Percentiles rank a stretch among this genome's conserved stretches.
Conservation (phyloP, 1,284 basidiomycete genomes). For the Ustilago trichophora region DNA sequence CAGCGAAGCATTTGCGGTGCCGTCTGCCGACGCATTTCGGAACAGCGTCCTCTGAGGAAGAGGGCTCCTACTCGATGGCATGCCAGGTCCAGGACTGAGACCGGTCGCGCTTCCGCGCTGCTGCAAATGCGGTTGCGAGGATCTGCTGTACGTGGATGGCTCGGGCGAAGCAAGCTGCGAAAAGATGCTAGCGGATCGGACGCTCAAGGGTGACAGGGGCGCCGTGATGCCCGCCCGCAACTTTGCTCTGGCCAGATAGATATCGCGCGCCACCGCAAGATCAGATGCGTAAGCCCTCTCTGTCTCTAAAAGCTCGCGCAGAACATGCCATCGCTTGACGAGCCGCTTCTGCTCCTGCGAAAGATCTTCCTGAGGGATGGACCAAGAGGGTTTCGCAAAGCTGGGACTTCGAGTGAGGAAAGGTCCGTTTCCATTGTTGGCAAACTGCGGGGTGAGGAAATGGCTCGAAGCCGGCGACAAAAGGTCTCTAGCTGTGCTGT, state of each 20-base stretch:
- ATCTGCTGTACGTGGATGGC: slow-evolving; percentile 9
- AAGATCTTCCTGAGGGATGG: slow-evolving; percentile 37
- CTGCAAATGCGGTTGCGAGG: slow-evolving; percentile 29
- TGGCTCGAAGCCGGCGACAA: slow-evolving; percentile 12
- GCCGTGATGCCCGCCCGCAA: slow-evolving; percentile 53
- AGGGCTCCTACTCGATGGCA: not conserved
- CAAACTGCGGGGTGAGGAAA: slow-evolving; percentile 18
- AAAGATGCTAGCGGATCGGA: slow-evolving; percentile 29
- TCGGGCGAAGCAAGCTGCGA: slow-evolving; percentile 39
- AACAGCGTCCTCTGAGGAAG: slow-evolving; percentile 27
- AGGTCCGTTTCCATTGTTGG: slow-evolving; percentile 1
- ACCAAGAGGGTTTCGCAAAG: slow-evolving; percentile 23
- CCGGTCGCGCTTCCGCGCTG: slow-evolving; percentile 14
- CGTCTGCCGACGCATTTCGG: slow-evolving; percentile 38
- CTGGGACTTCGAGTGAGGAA: slow-evolving; percentile 20
- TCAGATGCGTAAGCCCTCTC: slow-evolving; percentile 89
- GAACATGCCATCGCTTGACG: slow-evolving; percentile 81
- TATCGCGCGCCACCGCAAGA: slow-evolving; percentile 81
- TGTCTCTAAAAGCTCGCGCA: slow-evolving; percentile 76
- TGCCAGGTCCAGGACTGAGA: slow-evolving; percentile 4
- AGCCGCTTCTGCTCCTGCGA: slow-evolving; percentile 60
- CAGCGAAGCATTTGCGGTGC: slow-evolving; percentile 8
- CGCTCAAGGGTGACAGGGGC: slow-evolving; percentile 34
- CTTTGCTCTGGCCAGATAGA: slow-evolving; percentile 71
- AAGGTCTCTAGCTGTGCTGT: slow-evolving; percentile 21